These are phyloP conservation scores for Begonia peltatifolia DNA, from an alignment of 306 rosid species.

Conservation along the genomic window DNA sequence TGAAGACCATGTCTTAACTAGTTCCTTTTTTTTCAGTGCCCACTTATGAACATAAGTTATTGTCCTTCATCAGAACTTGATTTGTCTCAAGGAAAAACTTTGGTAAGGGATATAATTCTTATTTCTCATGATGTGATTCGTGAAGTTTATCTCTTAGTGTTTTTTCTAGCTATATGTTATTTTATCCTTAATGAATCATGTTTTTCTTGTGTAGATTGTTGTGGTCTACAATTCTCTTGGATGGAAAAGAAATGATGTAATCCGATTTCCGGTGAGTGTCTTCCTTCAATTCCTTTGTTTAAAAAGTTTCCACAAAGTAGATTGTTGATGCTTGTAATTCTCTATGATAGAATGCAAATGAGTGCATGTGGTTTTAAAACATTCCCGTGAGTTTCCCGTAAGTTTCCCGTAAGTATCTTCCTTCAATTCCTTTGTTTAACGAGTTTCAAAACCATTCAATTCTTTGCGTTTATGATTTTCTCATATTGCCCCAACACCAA, in stretches of 20 bases:
- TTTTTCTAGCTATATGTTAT: not conserved
- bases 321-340: too few relatives aligned
- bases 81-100: conserved; percentile 31
- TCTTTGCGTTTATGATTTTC: not conserved
- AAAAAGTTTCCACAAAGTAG: not conserved
- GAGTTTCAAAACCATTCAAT: not conserved
- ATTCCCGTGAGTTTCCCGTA: too few relatives aligned
- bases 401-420: conserved; percentile 30
- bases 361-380: too few relatives aligned
- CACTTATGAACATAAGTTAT: conserved; percentile 39
- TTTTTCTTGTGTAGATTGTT: conserved; percentile 21
- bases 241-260: conserved; percentile 34
- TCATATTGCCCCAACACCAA: too few relatives aligned
- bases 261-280: conserved; percentile 36
- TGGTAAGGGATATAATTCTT: conserved; percentile 19
- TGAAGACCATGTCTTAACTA: too few relatives aligned
- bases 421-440: conserved; percentile 5
- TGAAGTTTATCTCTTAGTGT: too few relatives aligned
- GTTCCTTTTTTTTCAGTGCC: conserved; percentile 23
- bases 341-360: too few relatives aligned
- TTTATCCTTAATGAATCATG: conserved; percentile 8
- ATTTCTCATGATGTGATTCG: not conserved
- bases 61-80: conserved; percentile 43
- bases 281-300: conserved; percentile 4
- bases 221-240: conserved; percentile 43